Percentiles rank a stretch among this genome's conserved stretches.
These are phyloP conservation scores for Cystofilobasidium capitatum DNA, from an alignment of 768 basidiomycete species.

Conservation along the genomic window DNA sequence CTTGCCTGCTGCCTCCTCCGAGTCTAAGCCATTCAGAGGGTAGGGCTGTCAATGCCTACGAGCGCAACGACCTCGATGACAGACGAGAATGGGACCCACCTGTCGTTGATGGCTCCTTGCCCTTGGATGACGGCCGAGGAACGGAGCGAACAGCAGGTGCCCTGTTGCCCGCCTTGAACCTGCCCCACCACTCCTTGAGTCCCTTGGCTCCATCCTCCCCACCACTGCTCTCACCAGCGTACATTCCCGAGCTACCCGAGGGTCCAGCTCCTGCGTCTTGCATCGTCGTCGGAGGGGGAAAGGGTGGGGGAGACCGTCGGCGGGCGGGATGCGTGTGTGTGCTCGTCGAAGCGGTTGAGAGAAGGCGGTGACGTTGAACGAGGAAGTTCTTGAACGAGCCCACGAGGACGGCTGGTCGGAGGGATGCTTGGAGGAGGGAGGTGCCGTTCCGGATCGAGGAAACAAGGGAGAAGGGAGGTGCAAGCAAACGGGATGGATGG, in stretches of 20 bases:
- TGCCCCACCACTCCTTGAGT: conserved; percentile 24
- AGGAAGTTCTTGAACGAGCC: too few relatives aligned
- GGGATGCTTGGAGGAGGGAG: too few relatives aligned
- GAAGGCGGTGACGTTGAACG: not conserved
- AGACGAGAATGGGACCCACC: not conserved
- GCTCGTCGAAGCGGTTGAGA: not conserved
- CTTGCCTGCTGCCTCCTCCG: not conserved
- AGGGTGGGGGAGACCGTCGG: not conserved
- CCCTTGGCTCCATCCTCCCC: conserved; percentile 19
- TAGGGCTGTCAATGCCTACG: not conserved
- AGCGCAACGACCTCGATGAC: too few relatives aligned
- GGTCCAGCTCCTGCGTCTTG: not conserved
- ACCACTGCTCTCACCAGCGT: conserved; percentile 19
- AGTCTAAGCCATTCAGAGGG: not conserved
- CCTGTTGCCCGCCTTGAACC: conserved; percentile 23
- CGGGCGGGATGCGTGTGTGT: not conserved
- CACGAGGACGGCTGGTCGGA: too few relatives aligned
- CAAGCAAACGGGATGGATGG: too few relatives aligned
- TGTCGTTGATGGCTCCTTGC: not conserved
- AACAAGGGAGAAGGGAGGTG: too few relatives aligned
- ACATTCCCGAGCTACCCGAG: not conserved
- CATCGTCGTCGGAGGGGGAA: not conserved
- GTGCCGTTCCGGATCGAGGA: too few relatives aligned
- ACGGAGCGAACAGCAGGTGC: not conserved
- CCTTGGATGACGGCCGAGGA: not conserved